Percentiles rank a stretch among this genome's conserved stretches.
Conservation (phyloP, 1,284 basidiomycete species). For the Grifola frondosa region DNA sequence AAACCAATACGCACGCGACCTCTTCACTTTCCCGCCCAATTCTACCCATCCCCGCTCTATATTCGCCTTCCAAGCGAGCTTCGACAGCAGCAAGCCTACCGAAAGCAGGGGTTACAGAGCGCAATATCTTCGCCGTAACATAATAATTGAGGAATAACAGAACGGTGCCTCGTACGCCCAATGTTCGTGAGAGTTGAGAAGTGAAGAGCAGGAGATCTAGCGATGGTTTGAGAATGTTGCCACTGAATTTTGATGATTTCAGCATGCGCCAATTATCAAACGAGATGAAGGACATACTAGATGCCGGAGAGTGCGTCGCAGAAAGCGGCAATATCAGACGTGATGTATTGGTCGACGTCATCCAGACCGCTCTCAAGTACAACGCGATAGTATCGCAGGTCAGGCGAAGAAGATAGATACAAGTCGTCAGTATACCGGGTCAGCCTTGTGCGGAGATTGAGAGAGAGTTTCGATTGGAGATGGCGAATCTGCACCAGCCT, state of each 20-base stretch:
- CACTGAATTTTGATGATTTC: slow-evolving; percentile 29
- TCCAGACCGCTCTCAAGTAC: slow-evolving; percentile 57
- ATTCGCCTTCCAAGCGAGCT: slow-evolving; percentile 87
- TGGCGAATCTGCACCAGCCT: slow-evolving; percentile 70
- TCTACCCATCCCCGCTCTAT: slow-evolving; percentile 84
- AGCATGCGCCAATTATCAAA: background rate
- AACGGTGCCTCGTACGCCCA: slow-evolving; percentile 80
- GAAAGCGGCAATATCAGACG: slow-evolving; percentile 91
- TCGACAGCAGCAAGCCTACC: slow-evolving; percentile 90
- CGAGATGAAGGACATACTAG: slow-evolving; percentile 59
- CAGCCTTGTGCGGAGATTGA: slow-evolving; percentile 83
- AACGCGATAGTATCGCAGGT: slow-evolving; percentile 71
- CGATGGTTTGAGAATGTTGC: slow-evolving; percentile 81
- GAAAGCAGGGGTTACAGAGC: slow-evolving; percentile 91
- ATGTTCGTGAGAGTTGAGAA: slow-evolving; percentile 82
- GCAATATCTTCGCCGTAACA: slow-evolving; percentile 79
- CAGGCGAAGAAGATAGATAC: slow-evolving; percentile 75
- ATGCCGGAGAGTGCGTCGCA: slow-evolving; percentile 85
- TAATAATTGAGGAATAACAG: slow-evolving; percentile 87
- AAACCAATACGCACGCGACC: slow-evolving; percentile 65
- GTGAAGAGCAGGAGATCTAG: slow-evolving; percentile 94
- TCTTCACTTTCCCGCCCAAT: slow-evolving; percentile 93
- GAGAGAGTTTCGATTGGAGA: slow-evolving; percentile 87
- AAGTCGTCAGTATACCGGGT: slow-evolving; percentile 93
- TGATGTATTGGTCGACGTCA: slow-evolving; percentile 90